A percentile compares a stretch with the other conserved stretches of the same genome.
Evolutionary conservation across 2,329 filamentous ascomycete species (phyloP).

Genomic region (Mycosphaerella sp.): DNA sequence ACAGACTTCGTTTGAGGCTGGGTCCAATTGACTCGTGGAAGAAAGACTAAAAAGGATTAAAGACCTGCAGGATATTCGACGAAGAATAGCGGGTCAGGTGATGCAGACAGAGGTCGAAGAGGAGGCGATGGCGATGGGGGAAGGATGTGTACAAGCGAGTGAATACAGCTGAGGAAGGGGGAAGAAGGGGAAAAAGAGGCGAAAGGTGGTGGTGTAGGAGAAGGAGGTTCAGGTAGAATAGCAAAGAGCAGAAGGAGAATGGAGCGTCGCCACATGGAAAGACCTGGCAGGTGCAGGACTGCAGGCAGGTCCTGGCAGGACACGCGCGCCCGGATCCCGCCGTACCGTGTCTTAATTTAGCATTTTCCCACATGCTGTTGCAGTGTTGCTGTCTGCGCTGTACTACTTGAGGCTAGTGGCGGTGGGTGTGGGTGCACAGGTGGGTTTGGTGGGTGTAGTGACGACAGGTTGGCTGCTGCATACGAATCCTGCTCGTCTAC

Average conservation of each 20-base stretch:
- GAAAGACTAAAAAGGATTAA: not conserved
- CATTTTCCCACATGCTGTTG: not conserved
- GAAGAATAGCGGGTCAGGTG: no score
- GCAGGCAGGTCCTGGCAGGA: not conserved
- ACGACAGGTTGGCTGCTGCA: not conserved
- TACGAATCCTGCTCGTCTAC: constrained; percentile 1
- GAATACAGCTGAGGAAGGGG: not conserved
- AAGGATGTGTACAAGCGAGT: not conserved
- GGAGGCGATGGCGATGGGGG: not conserved
- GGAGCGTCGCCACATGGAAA: not conserved
- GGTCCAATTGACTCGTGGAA: not conserved
- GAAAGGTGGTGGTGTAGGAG: not conserved
- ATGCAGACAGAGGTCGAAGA: no score
- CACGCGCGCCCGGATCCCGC: not conserved
- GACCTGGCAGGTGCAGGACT: no score
- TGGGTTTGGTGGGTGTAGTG: not conserved
- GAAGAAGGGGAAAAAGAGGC: not conserved
- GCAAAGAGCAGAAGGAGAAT: no score
- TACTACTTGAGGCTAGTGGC: not conserved
- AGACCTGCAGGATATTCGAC: no score
- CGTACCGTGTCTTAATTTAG: not conserved
- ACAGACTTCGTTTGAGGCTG: not conserved
- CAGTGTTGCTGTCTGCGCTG: no score
- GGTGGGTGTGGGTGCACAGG: not conserved
- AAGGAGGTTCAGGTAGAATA: not conserved